A percentile compares a stretch with the other conserved stretches of the same genome.
Evolutionary conservation across 1,139 yeast genomes (phyloP).

Genomic region (Hansenula sp.): DNA sequence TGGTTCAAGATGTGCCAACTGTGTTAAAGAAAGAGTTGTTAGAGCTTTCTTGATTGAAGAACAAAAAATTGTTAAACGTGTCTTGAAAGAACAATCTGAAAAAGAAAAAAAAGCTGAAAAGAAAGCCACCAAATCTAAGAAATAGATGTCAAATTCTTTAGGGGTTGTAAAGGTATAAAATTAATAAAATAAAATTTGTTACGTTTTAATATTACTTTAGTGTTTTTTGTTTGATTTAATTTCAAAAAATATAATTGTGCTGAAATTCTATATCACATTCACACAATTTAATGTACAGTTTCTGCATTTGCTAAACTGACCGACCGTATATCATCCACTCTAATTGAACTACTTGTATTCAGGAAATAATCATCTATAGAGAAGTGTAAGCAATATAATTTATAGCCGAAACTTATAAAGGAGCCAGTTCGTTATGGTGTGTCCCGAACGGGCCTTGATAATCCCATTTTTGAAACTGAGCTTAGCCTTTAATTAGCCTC

Average conservation of each 20-base stretch:
- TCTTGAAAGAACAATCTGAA: slow-evolving; percentile 90
- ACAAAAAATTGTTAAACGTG: slow-evolving; percentile 99
- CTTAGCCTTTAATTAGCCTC: background rate
- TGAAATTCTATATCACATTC: no score
- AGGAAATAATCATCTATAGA: no score
- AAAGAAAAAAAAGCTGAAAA: slow-evolving; percentile 54
- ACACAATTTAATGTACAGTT: no score
- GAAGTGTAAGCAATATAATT: no score
- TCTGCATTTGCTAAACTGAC: no score
- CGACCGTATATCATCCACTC: no score
- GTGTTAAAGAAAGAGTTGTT: slow-evolving; percentile 97
- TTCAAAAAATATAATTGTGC: no score
- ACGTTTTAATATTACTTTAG: background rate
- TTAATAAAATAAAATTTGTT: background rate
- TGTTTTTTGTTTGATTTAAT: no score
- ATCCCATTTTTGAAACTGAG: background rate
- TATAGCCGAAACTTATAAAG: no score
- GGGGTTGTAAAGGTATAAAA: background rate
- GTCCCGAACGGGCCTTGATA: slow-evolving; percentile 3
- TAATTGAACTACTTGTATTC: no score
- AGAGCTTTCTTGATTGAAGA: slow-evolving; percentile 99
- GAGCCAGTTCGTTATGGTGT: background rate
- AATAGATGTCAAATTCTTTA: slow-evolving; percentile 9
- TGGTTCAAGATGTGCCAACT: slow-evolving; percentile 97
- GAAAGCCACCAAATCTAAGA: slow-evolving; percentile 22